Evolutionary conservation across 805 yeast species (phyloP), one percentile per base, ranked within the genome.

Genomic region (Teunomyces lycoperdinae): DNA sequence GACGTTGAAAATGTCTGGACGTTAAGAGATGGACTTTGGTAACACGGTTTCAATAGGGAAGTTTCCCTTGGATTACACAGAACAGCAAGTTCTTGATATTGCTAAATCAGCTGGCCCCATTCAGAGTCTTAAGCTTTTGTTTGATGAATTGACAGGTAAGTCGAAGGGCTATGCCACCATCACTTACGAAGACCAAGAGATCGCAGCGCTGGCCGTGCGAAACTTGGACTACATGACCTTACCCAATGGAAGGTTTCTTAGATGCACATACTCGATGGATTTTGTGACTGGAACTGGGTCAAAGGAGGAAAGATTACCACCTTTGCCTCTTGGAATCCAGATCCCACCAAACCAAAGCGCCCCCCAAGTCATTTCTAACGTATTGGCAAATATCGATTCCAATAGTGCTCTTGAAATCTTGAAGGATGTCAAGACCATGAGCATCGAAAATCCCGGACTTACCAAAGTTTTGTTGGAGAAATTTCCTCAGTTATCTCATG

Each of bases 31-130:
- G 41, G 41, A 38, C 26, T 38, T 38, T 24, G 41, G 43, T 30
- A 47, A 48, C 16, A 50, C 50, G 46, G 85, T 89, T 2, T 87
- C 87, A 58, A 80, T 91, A 36, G 96, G 96, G 3, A 85, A 89
- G 11, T 87, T 92, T 33, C 98, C 98, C 1, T 89, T 84, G 62
- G 97, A 92, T 59, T 89, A 87, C 60, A 87, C 97, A 0, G 98
- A 92, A 63, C 96, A 89, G 57, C 97, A 91, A 64, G 85, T 92
- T n/a, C 67, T 80, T 55, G 96, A 88, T 53, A 80, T 92, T 10
- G 95, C 96, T 51, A 74, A 77, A 48, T 83, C 95, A 1, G 94
- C 89, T 2, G 98, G 97, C 1, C 96, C 97, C 0, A 92, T 92
- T 1, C 77, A 79, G 24, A 81, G 79, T 47, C 71, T 89, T 50